Evolutionary conservation across 768 basidiomycete species (phyloP).

Genomic region (Heimioporus sp.): DNA sequence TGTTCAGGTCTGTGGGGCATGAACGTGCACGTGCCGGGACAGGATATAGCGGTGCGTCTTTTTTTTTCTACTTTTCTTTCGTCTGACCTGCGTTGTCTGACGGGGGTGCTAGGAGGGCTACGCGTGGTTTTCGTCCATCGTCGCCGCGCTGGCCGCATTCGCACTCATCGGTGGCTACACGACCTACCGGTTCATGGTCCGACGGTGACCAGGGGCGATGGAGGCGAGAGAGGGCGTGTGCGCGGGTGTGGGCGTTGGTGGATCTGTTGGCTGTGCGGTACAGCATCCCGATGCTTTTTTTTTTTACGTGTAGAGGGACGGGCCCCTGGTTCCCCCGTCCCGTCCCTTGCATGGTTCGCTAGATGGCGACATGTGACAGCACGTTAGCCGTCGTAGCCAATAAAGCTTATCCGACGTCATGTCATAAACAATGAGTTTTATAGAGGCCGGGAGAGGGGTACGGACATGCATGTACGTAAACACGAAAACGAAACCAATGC

Average conservation of each 20-base stretch:
- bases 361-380: too few relatives aligned
- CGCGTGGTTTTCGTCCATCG: conserved; percentile 86
- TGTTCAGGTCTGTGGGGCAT: conserved; percentile 86
- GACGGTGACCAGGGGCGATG: conserved; percentile 22
- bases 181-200: conserved; percentile 74
- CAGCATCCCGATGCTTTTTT: too few relatives aligned
- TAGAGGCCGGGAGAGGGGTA: neutral
- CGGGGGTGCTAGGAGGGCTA: conserved; percentile 39
- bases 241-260: neutral
- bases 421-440: neutral
- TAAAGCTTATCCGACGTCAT: too few relatives aligned
- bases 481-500: neutral
- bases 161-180: conserved; percentile 79
- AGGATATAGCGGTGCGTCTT: conserved; percentile 48
- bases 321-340: too few relatives aligned
- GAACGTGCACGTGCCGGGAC: conserved; percentile 97
- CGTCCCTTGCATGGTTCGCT: too few relatives aligned
- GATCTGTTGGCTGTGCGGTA: too few relatives aligned
- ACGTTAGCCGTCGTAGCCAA: neutral
- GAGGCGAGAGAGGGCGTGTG: neutral
- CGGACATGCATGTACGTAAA: neutral
- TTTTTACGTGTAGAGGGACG: too few relatives aligned
- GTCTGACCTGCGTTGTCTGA: neutral
- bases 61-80: neutral
- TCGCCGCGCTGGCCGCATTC: conserved; percentile 76